Percentiles rank a stretch among this genome's conserved stretches.
phyloP scores from a whole-genome alignment of 2,329 filamentous ascomycete genomes.

The Sporothrix sp. region DNA sequence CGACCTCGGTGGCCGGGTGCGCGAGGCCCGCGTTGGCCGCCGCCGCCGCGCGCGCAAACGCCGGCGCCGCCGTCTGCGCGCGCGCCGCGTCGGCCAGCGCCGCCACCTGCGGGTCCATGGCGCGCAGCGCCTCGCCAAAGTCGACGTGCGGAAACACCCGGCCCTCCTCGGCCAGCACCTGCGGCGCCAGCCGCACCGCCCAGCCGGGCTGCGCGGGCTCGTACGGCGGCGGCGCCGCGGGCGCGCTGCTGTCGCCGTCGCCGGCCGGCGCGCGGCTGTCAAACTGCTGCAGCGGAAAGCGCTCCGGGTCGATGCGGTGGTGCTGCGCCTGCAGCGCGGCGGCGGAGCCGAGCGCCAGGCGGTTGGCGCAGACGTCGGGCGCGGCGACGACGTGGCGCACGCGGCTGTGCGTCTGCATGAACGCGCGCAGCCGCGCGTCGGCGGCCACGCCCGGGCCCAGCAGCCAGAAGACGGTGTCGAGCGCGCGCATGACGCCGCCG shows the following conservation, averaged over 20 bases:
- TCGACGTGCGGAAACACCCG: slow-evolving; percentile 40
- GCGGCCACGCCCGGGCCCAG: slow-evolving; percentile 58
- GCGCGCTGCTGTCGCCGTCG: slow-evolving; percentile 2
- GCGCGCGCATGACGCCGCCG: slow-evolving; percentile 51
- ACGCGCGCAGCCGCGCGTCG: slow-evolving; percentile 54
- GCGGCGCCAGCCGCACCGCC: slow-evolving; percentile 38
- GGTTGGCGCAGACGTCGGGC: slow-evolving; percentile 63
- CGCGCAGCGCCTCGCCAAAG: slow-evolving; percentile 32
- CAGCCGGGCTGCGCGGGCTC: slow-evolving; percentile 36
- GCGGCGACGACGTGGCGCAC: slow-evolving; percentile 72
- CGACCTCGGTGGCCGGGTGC: slow-evolving; percentile 60
- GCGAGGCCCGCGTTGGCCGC: slow-evolving; percentile 42
- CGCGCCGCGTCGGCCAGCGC: slow-evolving; percentile 41
- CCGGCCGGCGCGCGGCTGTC: slow-evolving; percentile 31
- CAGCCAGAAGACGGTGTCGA: slow-evolving; percentile 71
- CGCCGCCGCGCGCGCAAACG: slow-evolving; percentile 40
- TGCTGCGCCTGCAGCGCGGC: slow-evolving; percentile 60
- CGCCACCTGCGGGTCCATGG: slow-evolving; percentile 35
- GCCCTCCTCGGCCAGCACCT: slow-evolving; percentile 36
- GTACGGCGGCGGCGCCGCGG: slow-evolving; percentile 17
- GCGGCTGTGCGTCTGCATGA: slow-evolving; percentile 53
- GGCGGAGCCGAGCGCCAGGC: slow-evolving; percentile 58
- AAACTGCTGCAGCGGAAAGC: slow-evolving; percentile 61
- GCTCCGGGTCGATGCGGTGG: slow-evolving; percentile 59
- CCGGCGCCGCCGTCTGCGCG: slow-evolving; percentile 30